Conservation (phyloP, 2,329 filamentous ascomycete genomes). For the Ambrosiella xylebori region DNA sequence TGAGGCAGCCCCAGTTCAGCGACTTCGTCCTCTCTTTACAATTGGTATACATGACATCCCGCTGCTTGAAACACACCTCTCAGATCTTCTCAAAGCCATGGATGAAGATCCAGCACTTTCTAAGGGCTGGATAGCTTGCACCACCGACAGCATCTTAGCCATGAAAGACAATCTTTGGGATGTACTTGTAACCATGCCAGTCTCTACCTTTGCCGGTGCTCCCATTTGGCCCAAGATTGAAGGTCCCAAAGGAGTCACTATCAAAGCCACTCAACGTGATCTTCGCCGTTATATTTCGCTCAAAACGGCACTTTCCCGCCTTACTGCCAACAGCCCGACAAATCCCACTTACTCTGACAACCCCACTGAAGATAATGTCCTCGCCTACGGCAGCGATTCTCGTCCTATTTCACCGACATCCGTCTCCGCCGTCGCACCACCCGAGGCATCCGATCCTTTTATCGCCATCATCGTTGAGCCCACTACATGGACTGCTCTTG, state of each 20-base stretch:
- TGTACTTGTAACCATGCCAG: slow-evolving; percentile 66
- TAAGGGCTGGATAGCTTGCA: slow-evolving; percentile 77
- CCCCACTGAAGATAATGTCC: background rate
- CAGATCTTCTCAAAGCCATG: slow-evolving; percentile 20
- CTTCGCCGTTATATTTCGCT: slow-evolving; percentile 61
- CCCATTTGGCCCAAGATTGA: slow-evolving; percentile 64
- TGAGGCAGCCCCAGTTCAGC: slow-evolving; percentile 39
- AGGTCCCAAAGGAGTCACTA: slow-evolving; percentile 39
- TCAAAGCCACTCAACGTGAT: slow-evolving; percentile 84
- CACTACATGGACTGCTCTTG: slow-evolving; percentile 52
- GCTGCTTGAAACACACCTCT: slow-evolving; percentile 44
- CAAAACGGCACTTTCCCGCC: slow-evolving; percentile 40
- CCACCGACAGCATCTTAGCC: slow-evolving; percentile 80
- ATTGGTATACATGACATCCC: slow-evolving; percentile 88
- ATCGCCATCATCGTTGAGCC: slow-evolving; percentile 44
- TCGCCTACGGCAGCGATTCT: slow-evolving; percentile 12
- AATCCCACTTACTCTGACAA: background rate
- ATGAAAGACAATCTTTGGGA: slow-evolving; percentile 82
- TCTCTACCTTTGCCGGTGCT: background rate
- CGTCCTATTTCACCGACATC: background rate
- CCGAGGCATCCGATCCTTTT: slow-evolving; percentile 25
- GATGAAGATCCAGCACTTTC: slow-evolving; percentile 16
- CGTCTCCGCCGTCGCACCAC: slow-evolving; percentile 1
- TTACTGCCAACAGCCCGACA: slow-evolving; percentile 16
- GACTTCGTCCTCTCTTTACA: slow-evolving; percentile 73